Evolutionary conservation across 805 yeast genomes (phyloP), one percentile per base, ranked within the genome.

Genomic region (Jamesozyma hellenica): DNA sequence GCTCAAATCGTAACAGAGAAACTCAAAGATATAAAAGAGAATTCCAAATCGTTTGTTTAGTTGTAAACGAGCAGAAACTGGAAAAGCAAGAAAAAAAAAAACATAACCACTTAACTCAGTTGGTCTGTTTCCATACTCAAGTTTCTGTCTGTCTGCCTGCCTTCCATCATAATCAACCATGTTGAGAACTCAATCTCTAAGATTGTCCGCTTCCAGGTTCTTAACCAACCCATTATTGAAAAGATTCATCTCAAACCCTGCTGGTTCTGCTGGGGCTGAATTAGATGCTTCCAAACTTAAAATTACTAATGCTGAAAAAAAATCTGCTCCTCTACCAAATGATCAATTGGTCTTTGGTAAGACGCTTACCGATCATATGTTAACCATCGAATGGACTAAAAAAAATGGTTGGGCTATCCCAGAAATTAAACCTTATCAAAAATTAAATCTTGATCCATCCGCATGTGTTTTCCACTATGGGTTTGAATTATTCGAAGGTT

Each of bases 401-500:
- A 68, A 70, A 39, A 55, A 64, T 3, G 97, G 97, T 36, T 90
- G 98, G 98, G 80, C 67, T 10, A 63, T 74, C n/a, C 97, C 98
- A 32, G 75, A 74, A 58, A 87, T 90, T 61, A 75, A 75, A 49
- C 96, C 97, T 18, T 87, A 84, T 60, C 88, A 80, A 38, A 75
- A 76, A 36, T 65, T 90, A 40, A 53, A 68, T n/a, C 63, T 90
- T 43, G 96, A 87, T 56, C 98, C 98, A 21, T 79, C 95, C 15
- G 66, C 92, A 15, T 75, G 83, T 60, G 97, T 88, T 27, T 78
- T 90, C 66, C 98, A 90, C 68, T 90, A 90, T 57, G 90, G 94
- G 4, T 90, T 92, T 58, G 95, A 86, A 63, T 74, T 90, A 45
- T 92, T 90, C 51, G 98, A 90, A 68, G 98, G 98, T 49, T 70